Conservation (phyloP, 2,329 filamentous ascomycete species). For the Epichloe typhina region DNA sequence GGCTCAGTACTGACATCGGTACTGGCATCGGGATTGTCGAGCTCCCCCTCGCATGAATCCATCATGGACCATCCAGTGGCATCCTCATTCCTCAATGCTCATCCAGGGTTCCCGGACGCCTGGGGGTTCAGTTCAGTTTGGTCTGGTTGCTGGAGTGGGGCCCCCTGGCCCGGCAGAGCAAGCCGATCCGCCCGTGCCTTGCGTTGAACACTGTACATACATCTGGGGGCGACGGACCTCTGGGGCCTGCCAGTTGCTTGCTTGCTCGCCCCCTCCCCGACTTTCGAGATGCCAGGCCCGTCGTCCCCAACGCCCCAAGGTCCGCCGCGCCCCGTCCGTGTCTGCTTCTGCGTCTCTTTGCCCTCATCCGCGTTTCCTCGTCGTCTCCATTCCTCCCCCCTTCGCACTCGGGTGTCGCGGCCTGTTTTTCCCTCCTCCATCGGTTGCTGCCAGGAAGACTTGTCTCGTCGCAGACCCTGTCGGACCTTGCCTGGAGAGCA, state of each 20-base stretch:
- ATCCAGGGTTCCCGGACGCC: neutral
- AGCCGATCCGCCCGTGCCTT: slow-evolving; percentile 7
- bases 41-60: too few species aligned
- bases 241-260: neutral
- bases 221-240: neutral
- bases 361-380: slow-evolving; percentile 3
- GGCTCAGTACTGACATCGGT: too few species aligned
- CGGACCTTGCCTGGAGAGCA: too few species aligned
- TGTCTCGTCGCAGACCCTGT: too few species aligned
- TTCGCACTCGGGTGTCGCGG: neutral
- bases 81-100: too few species aligned
- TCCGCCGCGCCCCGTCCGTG: slow-evolving; percentile 8
- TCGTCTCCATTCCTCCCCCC: neutral
- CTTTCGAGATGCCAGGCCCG: slow-evolving; percentile 4
- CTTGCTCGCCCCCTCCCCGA: slow-evolving; percentile 2
- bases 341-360: slow-evolving; percentile 2
- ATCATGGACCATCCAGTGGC: too few species aligned
- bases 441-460: neutral
- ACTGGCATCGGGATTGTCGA: too few species aligned
- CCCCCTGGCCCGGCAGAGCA: slow-evolving; percentile 2
- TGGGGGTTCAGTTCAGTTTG: neutral
- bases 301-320: neutral
- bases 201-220: neutral
- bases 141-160: neutral
- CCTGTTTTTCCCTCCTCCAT: slow-evolving; percentile 4